phyloP scores from a whole-genome alignment of 129 eudicot species.

The Deinandra increscens region DNA sequence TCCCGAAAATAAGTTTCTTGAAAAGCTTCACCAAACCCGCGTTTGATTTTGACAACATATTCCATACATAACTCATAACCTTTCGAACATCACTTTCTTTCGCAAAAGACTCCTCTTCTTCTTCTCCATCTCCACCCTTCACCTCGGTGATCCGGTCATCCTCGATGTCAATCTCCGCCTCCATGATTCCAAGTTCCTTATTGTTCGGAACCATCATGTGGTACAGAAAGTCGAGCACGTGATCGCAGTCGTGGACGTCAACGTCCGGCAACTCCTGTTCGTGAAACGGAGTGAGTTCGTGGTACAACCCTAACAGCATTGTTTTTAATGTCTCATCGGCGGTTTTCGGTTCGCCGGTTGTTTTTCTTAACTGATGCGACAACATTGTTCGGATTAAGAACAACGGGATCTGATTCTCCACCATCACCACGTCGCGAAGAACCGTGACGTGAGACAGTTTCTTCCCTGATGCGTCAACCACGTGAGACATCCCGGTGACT shows the following conservation, averaged over 20 bases:
- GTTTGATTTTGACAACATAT: constrained; percentile 4
- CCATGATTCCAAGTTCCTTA: constrained; percentile 19
- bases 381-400: constrained; percentile 37
- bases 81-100: constrained; percentile 4
- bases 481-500: constrained; percentile 36
- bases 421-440: constrained; percentile 49
- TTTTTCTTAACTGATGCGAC: background rate
- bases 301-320: constrained; percentile 39
- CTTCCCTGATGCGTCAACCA: constrained; percentile 40
- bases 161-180: background rate
- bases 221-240: constrained; percentile 56
- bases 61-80: background rate
- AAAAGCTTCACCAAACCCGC: constrained; percentile 16
- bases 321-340: constrained; percentile 34
- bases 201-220: constrained; percentile 39
- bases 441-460: constrained; percentile 42
- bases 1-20: constrained; percentile 25
- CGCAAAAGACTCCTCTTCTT: background rate
- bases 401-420: constrained; percentile 64
- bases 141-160: background rate
- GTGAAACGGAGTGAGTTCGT: constrained; percentile 53
- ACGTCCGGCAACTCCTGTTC: background rate
- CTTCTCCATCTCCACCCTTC: background rate
- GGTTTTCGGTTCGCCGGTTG: background rate
- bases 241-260: constrained; percentile 27